phyloP scores from a whole-genome alignment of 2,329 filamentous ascomycete species.

The Colletotrichum incanum region DNA sequence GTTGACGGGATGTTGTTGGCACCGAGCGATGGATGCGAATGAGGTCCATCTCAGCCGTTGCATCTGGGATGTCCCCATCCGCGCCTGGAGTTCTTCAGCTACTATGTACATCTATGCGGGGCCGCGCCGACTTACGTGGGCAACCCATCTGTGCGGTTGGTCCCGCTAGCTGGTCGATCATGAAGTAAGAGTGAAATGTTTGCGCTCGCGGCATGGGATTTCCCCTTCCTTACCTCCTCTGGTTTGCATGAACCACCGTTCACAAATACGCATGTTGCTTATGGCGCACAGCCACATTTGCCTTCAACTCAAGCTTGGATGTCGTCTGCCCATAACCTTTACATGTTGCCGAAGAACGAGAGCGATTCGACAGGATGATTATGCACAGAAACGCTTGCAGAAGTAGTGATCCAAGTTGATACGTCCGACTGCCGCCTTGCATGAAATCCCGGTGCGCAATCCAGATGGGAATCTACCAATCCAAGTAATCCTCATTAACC shows the following conservation, averaged over 20 bases:
- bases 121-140: constrained; percentile 7
- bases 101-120: constrained; percentile 23
- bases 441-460: constrained; percentile 1
- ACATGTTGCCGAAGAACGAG: not conserved
- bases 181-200: not conserved
- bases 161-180: constrained; percentile 21
- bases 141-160: constrained; percentile 2
- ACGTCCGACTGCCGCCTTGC: constrained; percentile 10
- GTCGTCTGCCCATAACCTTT: not conserved
- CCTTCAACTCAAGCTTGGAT: constrained; percentile 31
- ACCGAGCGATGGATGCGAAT: constrained; percentile 8
- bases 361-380: not conserved
- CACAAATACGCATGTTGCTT: constrained; percentile 6
- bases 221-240: not conserved
- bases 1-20: constrained; percentile 15
- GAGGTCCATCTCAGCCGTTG: constrained; percentile 13
- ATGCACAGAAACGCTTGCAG: not conserved
- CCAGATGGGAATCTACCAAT: constrained; percentile 10
- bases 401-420: not conserved
- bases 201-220: not conserved
- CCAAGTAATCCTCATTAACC: not conserved
- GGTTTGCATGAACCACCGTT: constrained; percentile 23
- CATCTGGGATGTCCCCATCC: constrained; percentile 31
- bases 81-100: constrained; percentile 27
- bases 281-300: constrained; percentile 34